Conservation (phyloP, 163 green algal species). For the Prototheca wickerhamii region DNA sequence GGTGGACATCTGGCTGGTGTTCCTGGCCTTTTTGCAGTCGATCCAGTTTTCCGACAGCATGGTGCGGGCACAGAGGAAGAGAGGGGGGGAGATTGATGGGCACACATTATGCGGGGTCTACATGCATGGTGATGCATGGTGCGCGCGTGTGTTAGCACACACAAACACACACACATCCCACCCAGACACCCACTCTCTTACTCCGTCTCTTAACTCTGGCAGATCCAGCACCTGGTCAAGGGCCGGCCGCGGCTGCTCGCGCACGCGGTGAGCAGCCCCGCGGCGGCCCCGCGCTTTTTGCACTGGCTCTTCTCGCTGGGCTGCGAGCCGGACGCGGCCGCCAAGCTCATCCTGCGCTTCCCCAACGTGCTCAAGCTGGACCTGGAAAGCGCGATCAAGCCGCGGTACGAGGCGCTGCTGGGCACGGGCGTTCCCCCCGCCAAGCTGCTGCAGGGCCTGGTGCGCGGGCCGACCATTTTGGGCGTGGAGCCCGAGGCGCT, state of each 20-base stretch:
- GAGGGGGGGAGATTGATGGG: not conserved
- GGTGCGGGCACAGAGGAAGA: too few species aligned
- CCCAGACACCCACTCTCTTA: not conserved
- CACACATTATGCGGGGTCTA: too few species aligned
- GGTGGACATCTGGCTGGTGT: conserved; percentile 21
- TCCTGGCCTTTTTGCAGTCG: conserved; percentile 17
- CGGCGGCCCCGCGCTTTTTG: not conserved
- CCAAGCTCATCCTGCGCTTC: not conserved
- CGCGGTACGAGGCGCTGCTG: conserved; percentile 5
- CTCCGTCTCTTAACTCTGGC: not conserved
- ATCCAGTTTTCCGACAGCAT: conserved; percentile 8
- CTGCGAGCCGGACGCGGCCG: not conserved
- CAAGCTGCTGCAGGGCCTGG: not conserved
- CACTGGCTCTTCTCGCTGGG: not conserved
- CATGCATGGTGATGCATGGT: too few species aligned
- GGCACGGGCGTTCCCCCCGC: conserved; percentile 1
- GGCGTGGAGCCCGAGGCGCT: not conserved
- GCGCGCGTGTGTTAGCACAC: not conserved
- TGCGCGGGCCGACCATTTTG: conserved; percentile 8
- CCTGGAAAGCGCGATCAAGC: conserved; percentile 15
- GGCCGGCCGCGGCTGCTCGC: not conserved
- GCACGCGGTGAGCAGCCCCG: not conserved
- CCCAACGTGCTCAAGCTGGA: not conserved
- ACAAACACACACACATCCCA: not conserved
- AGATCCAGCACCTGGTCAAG: not conserved